Conservation (phyloP, 441 rosid species). For the Erodium moschatum region DNA sequence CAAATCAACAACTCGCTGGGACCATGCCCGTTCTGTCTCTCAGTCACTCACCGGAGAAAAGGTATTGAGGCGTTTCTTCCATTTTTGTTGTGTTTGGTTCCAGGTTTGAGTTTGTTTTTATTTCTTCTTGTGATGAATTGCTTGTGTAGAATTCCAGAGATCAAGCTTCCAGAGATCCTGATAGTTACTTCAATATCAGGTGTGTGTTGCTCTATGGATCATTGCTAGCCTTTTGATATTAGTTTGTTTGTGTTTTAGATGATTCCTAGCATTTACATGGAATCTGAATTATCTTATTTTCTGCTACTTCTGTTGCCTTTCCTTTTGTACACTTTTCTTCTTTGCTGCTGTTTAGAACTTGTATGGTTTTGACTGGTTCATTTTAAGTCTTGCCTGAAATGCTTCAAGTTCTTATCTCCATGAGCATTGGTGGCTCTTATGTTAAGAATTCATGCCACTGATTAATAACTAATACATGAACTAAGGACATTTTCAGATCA, state of each 20-base stretch:
- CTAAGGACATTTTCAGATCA: neutral
- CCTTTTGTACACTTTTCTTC: constrained; percentile 1
- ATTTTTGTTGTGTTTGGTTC: neutral
- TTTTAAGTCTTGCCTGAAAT: neutral
- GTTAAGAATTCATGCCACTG: neutral
- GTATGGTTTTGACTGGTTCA: neutral
- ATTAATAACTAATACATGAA: neutral
- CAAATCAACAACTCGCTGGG: constrained; percentile 86
- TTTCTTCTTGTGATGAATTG: constrained; percentile 8
- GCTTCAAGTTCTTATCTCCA: neutral
- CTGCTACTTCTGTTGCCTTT: neutral
- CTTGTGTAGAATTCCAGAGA: constrained; percentile 52
- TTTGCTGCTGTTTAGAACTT: neutral
- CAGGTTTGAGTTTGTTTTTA: neutral
- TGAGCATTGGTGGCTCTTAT: constrained; percentile 1
- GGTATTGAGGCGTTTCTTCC: constrained; percentile 25
- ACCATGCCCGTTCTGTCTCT: constrained; percentile 66
- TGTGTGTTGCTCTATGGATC: constrained; percentile 10
- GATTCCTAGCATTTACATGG: neutral
- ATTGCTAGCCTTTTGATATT: neutral
- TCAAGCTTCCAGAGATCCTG: constrained; percentile 82
- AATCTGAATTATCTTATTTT: neutral
- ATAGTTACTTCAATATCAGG: constrained; percentile 88
- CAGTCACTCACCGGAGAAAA: constrained; percentile 74
- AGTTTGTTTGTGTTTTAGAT: neutral